phyloP scores from a whole-genome alignment of 192 early-diverging fungal species.

The Glomus cerebriforme region DNA sequence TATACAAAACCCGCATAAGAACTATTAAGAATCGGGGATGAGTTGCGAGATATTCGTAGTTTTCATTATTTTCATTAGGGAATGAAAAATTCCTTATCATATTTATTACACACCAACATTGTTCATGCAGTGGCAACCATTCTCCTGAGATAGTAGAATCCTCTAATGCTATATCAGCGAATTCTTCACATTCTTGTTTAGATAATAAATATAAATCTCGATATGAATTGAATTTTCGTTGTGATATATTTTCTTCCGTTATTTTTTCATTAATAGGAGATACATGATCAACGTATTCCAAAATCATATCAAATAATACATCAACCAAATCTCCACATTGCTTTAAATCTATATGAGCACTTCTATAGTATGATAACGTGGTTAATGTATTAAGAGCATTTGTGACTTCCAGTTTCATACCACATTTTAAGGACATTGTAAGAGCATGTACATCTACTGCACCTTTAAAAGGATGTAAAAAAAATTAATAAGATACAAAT shows the following conservation, averaged over 20 bases:
- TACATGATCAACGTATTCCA: constrained; percentile 34
- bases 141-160: constrained; percentile 39
- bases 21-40: constrained; percentile 49
- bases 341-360: constrained; percentile 50
- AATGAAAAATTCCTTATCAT: constrained; percentile 61
- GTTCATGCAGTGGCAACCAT: constrained; percentile 47
- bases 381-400: constrained; percentile 75
- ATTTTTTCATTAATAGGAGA: background rate
- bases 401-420: constrained; percentile 71
- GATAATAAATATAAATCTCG: constrained; percentile 49
- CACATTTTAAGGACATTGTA: constrained; percentile 77
- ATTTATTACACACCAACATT: constrained; percentile 55
- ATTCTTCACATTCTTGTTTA: constrained; percentile 23
- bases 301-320: constrained; percentile 61
- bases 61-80: constrained; percentile 44
- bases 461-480: constrained; percentile 40
- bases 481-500: background rate
- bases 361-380: constrained; percentile 53
- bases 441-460: constrained; percentile 74
- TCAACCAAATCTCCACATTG: constrained; percentile 73
- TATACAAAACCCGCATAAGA: constrained; percentile 36
- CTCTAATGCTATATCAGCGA: constrained; percentile 34
- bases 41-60: constrained; percentile 49
- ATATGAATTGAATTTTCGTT: constrained; percentile 43
- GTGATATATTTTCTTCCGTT: constrained; percentile 21